These are phyloP conservation scores for Quercus aquifolioides DNA, from an alignment of 306 rosid genomes.

Conservation along the genomic window DNA sequence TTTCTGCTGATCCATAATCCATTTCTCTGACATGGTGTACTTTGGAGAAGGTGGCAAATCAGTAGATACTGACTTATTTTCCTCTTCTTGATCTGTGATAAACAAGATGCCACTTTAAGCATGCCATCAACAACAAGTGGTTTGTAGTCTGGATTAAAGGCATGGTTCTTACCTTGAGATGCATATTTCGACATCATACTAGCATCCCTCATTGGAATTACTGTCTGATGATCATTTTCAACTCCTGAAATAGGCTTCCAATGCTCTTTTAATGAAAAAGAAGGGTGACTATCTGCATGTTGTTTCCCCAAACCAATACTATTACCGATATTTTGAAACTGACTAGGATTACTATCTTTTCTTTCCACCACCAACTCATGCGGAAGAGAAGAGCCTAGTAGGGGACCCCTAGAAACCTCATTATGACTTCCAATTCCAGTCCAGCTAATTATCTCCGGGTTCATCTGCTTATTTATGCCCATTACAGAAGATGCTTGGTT, in stretches of 20 bases:
- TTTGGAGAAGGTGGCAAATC: constrained; percentile 57
- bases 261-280: constrained; percentile 61
- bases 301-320: constrained; percentile 48
- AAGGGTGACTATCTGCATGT: constrained; percentile 42
- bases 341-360: constrained; percentile 52
- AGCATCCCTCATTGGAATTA: constrained; percentile 49
- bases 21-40: constrained; percentile 86
- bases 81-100: constrained; percentile 55
- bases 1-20: constrained; percentile 80
- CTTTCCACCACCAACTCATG: constrained; percentile 60
- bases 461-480: constrained; percentile 43
- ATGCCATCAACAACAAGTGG: constrained; percentile 20
- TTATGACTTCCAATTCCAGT: constrained; percentile 51
- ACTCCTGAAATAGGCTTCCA: constrained; percentile 72
- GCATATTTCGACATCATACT: constrained; percentile 45
- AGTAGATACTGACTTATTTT: constrained; percentile 40
- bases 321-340: constrained; percentile 49
- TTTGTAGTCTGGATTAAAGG: constrained; percentile 11
- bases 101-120: constrained; percentile 27
- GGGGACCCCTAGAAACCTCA: constrained; percentile 60
- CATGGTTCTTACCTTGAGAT: constrained; percentile 54
- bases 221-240: constrained; percentile 50
- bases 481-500: constrained; percentile 49
- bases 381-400: constrained; percentile 53
- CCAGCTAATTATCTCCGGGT: constrained; percentile 51